phyloP scores from a whole-genome alignment of 176 grass and related monocot species.

The Hsuehochloa calcarea region DNA sequence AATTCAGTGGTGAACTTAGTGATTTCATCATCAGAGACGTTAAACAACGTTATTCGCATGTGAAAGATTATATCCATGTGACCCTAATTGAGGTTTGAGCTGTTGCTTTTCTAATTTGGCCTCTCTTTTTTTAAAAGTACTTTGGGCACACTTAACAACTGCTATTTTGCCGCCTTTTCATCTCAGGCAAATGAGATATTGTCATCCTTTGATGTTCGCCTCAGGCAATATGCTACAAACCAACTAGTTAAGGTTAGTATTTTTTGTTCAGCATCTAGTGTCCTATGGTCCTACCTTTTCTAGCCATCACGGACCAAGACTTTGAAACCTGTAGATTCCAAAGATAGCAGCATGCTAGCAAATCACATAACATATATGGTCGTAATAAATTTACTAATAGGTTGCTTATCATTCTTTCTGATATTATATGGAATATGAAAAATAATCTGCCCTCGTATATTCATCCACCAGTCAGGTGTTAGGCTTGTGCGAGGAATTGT shows the following conservation, averaged over 20 bases:
- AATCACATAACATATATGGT: neutral
- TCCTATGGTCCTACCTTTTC: neutral
- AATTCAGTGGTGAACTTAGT: conserved; percentile 99
- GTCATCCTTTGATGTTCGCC: conserved; percentile 89
- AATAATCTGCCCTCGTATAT: neutral
- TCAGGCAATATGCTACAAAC: conserved; percentile 85
- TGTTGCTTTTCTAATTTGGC: conserved; percentile 22
- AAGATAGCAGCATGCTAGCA: conserved; percentile 14
- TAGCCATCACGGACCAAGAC: neutral
- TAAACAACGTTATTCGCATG: conserved; percentile 83
- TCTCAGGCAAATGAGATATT: conserved; percentile 96
- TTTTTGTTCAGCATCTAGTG: neutral
- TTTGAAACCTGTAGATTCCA: neutral
- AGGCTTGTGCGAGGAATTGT: conserved; percentile 79
- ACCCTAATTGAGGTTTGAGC: conserved; percentile 88
- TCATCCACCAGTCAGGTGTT: conserved; percentile 75
- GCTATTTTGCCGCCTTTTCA: conserved; percentile 18
- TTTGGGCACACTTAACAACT: neutral
- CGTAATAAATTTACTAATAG: neutral
- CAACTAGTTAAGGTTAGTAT: conserved; percentile 77
- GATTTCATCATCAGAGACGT: conserved; percentile 96
- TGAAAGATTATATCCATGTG: conserved; percentile 91
- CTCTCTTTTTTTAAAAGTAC: neutral
- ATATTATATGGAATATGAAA: conserved; percentile 15
- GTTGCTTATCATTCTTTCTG: neutral